Evolutionary conservation across 768 basidiomycete species (phyloP).

Genomic region (Hygrophorus pudorinus): DNA sequence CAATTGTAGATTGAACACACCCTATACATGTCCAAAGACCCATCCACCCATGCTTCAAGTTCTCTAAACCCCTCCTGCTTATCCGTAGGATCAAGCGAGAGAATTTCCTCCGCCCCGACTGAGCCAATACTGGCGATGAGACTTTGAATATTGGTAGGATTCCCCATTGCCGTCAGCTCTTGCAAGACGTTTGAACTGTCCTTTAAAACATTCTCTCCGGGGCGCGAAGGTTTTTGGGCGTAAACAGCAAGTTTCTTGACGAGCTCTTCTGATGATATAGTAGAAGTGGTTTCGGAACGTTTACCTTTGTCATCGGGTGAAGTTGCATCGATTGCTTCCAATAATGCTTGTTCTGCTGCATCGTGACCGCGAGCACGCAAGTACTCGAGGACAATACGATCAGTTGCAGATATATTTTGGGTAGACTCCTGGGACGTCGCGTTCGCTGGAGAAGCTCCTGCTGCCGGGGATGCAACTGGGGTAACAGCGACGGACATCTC

Average conservation of each 20-base stretch:
- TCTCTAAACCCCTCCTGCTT: conserved; percentile 81
- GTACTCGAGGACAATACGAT: conserved; percentile 38
- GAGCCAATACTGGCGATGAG: conserved; percentile 70
- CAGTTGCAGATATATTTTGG: conserved; percentile 26
- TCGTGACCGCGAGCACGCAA: conserved; percentile 37
- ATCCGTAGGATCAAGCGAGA: conserved; percentile 74
- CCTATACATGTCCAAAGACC: conserved; percentile 85
- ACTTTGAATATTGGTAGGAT: conserved; percentile 62
- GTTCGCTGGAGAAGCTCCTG: conserved; percentile 36
- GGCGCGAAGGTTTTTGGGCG: conserved; percentile 55
- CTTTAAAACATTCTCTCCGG: conserved; percentile 63
- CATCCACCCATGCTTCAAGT: conserved; percentile 82
- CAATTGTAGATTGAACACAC: conserved; percentile 29
- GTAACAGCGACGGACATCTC: conserved; percentile 39
- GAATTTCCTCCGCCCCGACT: conserved; percentile 73
- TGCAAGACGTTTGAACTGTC: conserved; percentile 57
- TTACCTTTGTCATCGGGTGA: conserved; percentile 37
- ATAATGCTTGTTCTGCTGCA: conserved; percentile 38
- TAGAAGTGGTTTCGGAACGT: conserved; percentile 23
- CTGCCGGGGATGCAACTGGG: conserved; percentile 39
- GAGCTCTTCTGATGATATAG: conserved; percentile 38
- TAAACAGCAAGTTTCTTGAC: conserved; percentile 52
- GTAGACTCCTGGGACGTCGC: conserved; percentile 24
- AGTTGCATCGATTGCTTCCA: conserved; percentile 30
- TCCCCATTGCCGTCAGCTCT: conserved; percentile 60